A percentile compares a stretch with the other conserved stretches of the same genome.
phyloP scores from a whole-genome alignment of 345 rosid species.

The Gossypium stocksii region DNA sequence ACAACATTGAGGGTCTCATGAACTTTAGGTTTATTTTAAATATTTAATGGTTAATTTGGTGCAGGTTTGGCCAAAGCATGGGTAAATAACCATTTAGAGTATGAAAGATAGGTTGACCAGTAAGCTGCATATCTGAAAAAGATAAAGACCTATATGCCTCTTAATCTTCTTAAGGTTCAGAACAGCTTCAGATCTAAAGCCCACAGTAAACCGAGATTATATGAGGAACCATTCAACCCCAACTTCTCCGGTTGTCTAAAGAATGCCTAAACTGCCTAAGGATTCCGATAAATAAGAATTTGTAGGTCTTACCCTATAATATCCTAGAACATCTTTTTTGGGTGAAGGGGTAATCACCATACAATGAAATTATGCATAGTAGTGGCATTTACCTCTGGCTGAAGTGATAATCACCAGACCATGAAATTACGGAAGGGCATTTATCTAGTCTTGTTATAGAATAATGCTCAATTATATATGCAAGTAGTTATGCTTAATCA shows the following conservation, averaged over 20 bases:
- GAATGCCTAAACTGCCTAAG: not conserved
- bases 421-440: not conserved
- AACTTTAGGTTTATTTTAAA: not conserved
- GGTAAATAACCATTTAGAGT: not conserved
- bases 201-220: not conserved
- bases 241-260: not conserved
- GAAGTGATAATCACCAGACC: not conserved
- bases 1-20: not conserved
- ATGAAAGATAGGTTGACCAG: not conserved
- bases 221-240: not conserved
- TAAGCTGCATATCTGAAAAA: not conserved
- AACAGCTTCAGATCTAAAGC: not conserved
- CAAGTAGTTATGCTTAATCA: not conserved
- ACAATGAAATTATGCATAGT: not conserved
- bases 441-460: not conserved
- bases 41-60: not conserved
- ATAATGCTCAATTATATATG: not conserved
- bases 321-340: not conserved
- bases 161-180: not conserved
- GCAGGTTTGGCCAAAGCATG: not conserved
- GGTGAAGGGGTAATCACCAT: not conserved
- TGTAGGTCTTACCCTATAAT: not conserved
- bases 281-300: not conserved
- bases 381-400: not conserved
- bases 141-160: not conserved